Base-by-base conservation (phyloP, 352 stramenopile genomes). In the Globisporangium mamillatum region DNA sequence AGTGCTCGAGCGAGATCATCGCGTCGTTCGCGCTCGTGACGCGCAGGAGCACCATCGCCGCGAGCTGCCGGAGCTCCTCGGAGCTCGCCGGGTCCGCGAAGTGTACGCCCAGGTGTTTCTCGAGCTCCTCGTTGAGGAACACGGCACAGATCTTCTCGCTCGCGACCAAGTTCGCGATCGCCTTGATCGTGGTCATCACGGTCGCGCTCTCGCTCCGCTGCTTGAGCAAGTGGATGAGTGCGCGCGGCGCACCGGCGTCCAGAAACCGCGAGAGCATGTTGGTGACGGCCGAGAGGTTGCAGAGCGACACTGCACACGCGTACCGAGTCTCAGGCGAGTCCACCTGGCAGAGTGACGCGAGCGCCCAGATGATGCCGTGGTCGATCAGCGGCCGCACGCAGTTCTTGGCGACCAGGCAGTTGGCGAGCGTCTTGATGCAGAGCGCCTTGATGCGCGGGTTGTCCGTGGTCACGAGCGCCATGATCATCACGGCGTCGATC, bases 111-210 rank as follows among this genome's bases (percentile, higher is more conserved):
- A 94, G 63, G 59, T 90, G 72, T n/a, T 72, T 76, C 61, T 92
- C 82, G 22, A 92, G 72, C 0, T 87, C 84, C 69, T 94, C 84
- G 55, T 88, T 92, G 20, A 91, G 70, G 36, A 94, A 86, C 8
- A 74, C 81, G 60, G 80, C 64, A 54, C 86, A 94, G 18, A 94
- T 74, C 75, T 92, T 92, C 36, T 94, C 84, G 60, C 84, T 92
- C 44, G 81, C 77, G 29, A 92, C 81, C 0, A 94, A 71, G 58
- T 94, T 94, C 20, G 80, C 86, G 60, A 94, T 92, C 6, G 82
- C 79, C 63, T 93, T 91, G 66, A 94, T 76, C 9, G 76, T 77
- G 10, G 90, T 74, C 3, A 92, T 67, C 20, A 81, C 71, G 18
- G 82, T 93, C 10, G 64, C 50, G 0, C 68, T 60, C 6, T 78